Evolutionary conservation across 2,329 filamentous ascomycete species (phyloP).

Genomic region (Raffaelea ambrosiae): DNA sequence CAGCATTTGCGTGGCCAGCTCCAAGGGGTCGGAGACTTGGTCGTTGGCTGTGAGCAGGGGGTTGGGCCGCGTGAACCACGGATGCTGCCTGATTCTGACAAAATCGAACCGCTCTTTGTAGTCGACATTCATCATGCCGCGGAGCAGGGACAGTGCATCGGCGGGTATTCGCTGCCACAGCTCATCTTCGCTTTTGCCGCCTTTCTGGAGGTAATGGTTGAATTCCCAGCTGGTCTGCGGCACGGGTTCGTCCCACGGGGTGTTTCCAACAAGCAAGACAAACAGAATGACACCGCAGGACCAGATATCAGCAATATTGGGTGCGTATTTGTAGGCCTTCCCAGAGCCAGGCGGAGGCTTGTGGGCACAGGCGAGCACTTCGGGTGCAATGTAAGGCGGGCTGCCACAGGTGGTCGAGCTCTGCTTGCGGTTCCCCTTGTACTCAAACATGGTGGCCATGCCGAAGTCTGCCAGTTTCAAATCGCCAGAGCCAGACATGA

Average conservation of each 20-base stretch:
- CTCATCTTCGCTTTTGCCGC: too few relatives aligned
- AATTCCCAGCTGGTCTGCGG: constrained; percentile 74
- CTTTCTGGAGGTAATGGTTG: constrained; percentile 68
- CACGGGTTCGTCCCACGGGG: constrained; percentile 93
- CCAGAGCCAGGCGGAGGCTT: neutral
- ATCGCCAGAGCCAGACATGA: constrained; percentile 75
- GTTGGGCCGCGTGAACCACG: constrained; percentile 87
- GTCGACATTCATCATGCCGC: constrained; percentile 88
- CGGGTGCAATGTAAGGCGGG: constrained; percentile 93
- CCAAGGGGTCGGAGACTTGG: constrained; percentile 66
- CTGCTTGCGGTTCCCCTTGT: constrained; percentile 72
- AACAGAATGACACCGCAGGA: constrained; percentile 97
- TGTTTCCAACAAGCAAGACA: constrained; percentile 89
- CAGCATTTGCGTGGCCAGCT: constrained; percentile 90
- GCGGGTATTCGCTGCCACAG: constrained; percentile 66
- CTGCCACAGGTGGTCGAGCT: constrained; percentile 90
- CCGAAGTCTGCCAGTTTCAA: constrained; percentile 96
- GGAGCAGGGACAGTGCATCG: constrained; percentile 75
- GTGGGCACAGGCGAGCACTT: constrained; percentile 57
- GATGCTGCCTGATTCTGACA: constrained; percentile 77
- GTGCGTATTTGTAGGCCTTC: constrained; percentile 53
- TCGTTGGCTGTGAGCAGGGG: constrained; percentile 66
- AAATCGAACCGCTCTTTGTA: constrained; percentile 71
- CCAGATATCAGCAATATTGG: constrained; percentile 89
- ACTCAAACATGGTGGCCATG: constrained; percentile 86